Conservation (phyloP, 2,329 filamentous ascomycete genomes). For the Verruconis gallopava region DNA sequence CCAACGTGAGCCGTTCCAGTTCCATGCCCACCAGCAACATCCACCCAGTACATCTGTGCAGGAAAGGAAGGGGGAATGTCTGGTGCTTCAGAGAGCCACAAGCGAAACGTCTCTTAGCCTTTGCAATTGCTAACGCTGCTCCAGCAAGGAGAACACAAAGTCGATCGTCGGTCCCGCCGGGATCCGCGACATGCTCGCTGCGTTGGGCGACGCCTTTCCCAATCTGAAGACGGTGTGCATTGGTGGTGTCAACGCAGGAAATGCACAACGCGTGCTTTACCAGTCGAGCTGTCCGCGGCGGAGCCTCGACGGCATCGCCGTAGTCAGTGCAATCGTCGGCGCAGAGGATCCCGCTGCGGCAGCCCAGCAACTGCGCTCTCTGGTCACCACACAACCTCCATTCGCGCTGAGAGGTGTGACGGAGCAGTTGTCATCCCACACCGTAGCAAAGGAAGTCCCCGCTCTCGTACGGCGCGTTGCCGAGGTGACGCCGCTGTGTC, state of each 20-base stretch:
- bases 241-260: constrained; percentile 70
- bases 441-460: constrained; percentile 14
- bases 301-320: constrained; percentile 64
- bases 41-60: constrained; percentile 3
- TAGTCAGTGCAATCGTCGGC: constrained; percentile 80
- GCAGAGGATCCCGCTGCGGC: constrained; percentile 53
- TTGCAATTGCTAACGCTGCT: background rate
- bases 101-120: background rate
- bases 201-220: constrained; percentile 33
- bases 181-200: constrained; percentile 50
- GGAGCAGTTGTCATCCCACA: too few species aligned
- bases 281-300: constrained; percentile 39
- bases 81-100: background rate
- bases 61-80: too few species aligned
- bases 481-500: constrained; percentile 56
- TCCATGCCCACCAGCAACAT: constrained; percentile 8
- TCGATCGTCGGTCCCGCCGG: constrained; percentile 63
- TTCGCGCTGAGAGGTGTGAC: background rate
- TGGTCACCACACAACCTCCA: constrained; percentile 32
- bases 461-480: constrained; percentile 48
- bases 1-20: constrained; percentile 45
- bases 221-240: constrained; percentile 61
- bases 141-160: constrained; percentile 76
- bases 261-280: constrained; percentile 60
- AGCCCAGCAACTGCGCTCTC: constrained; percentile 43